Conservation (phyloP, 768 basidiomycete genomes). For the Russula earlei region DNA sequence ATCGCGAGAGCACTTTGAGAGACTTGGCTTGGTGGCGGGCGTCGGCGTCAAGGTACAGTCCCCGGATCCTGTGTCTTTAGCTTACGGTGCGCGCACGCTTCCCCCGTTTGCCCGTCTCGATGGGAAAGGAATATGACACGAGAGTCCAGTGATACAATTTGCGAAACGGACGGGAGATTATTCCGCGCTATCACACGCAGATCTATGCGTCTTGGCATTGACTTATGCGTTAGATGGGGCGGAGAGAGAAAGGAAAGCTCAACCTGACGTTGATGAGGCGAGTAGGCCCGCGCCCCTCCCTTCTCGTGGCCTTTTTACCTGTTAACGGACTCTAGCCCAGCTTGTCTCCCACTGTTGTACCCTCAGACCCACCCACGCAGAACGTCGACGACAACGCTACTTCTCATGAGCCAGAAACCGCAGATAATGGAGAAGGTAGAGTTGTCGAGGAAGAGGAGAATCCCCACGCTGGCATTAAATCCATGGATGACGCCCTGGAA, state of each 20-base stretch:
- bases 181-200: slow-evolving; percentile 80
- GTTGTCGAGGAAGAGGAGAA: not conserved
- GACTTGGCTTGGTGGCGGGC: slow-evolving; percentile 64
- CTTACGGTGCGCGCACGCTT: slow-evolving; percentile 38
- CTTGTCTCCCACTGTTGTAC: not conserved
- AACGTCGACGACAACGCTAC: not conserved
- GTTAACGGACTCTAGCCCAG: not conserved
- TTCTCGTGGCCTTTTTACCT: not conserved
- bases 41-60: slow-evolving; percentile 62
- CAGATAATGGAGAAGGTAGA: not conserved
- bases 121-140: slow-evolving; percentile 14
- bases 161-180: slow-evolving; percentile 98
- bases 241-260: slow-evolving; percentile 28
- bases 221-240: slow-evolving; percentile 68
- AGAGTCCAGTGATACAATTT: slow-evolving; percentile 64
- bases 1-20: slow-evolving; percentile 79
- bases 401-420: not conserved
- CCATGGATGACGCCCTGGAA: slow-evolving; percentile 18
- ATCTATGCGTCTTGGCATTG: slow-evolving; percentile 85
- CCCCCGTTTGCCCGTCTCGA: not conserved
- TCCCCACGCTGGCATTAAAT: not conserved
- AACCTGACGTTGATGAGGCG: slow-evolving; percentile 22
- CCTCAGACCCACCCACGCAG: not conserved
- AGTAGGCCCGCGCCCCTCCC: slow-evolving; percentile 12
- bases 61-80: slow-evolving; percentile 61